Base-by-base conservation (phyloP, 306 rosid genomes). In the Luffa acutangula region DNA sequence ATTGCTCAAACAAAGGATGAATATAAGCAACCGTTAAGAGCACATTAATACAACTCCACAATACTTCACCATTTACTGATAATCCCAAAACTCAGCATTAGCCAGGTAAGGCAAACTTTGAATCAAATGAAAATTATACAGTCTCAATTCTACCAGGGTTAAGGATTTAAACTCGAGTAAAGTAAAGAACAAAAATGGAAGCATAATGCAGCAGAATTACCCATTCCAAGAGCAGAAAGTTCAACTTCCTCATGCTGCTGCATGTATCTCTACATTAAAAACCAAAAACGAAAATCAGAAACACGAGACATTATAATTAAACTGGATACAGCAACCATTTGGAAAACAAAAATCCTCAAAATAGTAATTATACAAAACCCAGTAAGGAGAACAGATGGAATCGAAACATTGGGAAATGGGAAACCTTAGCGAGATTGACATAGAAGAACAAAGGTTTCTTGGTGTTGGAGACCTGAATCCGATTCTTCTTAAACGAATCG, bases 211-310 rank as follows among this genome's bases (percentile, higher is more conserved):
- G 71, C 4, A 59, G 59, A 59, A 57, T 79, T 86, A 83, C 89
- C 89, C 89, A 86, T 86, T 84, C 89, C 89, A 10, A 86, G 81
- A 42, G 89, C 87, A 39, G 89, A 86, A 58, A 86, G 89, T 58
- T 84, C 89, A 34, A 86, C 89, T 60, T 84, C 89, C 71, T 81
- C 80, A 79, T 81, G 81, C 81, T 84, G 89, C 67, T 86, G 87
- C 89, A 86, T 86, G 54, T 84, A 86, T 80, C 87, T 86, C 89
- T 84, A 83, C 66, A 63, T 52, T n/a, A 9, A 51, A 18, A 56
- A 14, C 2, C 7, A 5, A 79, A 81, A 81, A 9, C 57, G 25
- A 11, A 51, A 34, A 63, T 20, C 37, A 79, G 20, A 52, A 4
- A 57, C 9, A 80, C 39, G 14, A 18, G 20, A 39, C 9, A 76